Evolutionary conservation across 495 filamentous ascomycete genomes (phyloP), one percentile per base, ranked within the genome.

Genomic region (Podospora conica): DNA sequence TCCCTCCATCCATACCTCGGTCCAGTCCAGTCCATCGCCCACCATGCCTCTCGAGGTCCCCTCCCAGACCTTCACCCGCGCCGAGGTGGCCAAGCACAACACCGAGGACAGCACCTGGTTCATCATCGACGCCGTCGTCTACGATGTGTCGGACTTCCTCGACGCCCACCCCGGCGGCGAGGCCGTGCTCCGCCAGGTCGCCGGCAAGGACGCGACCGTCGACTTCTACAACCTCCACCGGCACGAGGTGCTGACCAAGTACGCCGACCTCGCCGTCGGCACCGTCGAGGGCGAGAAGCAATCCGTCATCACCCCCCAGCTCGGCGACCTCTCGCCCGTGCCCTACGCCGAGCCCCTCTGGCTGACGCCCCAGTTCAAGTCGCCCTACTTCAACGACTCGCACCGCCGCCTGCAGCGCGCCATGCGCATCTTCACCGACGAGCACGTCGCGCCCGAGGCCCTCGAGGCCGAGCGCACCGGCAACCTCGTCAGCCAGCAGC

Each of bases 211-310:
- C 78, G 91, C 91, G 29, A 97, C 93, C 61, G 83, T 86, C 54
- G 91, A 90, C 65, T 97, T 96, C 82, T 95, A 97, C 76, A 93
- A 93, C 75, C 90, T 97, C 53, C 93, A 97, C 79, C 86, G 93
- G 0, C 93, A 95, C 58, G 93, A 97, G 78, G 92, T 95, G 3
- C 85, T 95, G 3, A 75, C 85, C 62, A 92, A 91, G 70, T 95
- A 95, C 83, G 73, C 76, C 5, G 79, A 84, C 68, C 84, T 95
- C n/a, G 89, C 84, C 77, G 85, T 95, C 67, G 92, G 92, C 68
- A 88, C 85, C 11, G 74, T 96, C 69, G 80, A 85, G 53, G 89
- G 88, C 67, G 90, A 96, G 77, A 87, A 83, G 64, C 85, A 91
- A 40, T 84, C 90, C 70, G 84, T 95, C 70, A 81, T 92, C 65